Conservation (phyloP, 805 yeast species). For the Sungouiella blattae region DNA sequence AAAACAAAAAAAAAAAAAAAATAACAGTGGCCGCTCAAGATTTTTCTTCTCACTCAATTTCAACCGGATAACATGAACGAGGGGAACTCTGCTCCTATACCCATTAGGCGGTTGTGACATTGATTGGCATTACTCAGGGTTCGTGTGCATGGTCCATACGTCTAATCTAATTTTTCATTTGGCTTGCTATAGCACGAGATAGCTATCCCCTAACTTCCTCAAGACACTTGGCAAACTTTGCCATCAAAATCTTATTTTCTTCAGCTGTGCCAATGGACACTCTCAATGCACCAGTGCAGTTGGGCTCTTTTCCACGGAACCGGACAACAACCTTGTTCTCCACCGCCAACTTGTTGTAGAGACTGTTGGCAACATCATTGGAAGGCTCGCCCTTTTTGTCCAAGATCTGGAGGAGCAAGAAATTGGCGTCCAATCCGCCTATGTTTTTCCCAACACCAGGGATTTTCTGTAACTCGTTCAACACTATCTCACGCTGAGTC, state of each 20-base stretch:
- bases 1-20: too few species aligned
- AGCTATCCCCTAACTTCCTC: conserved; percentile 13
- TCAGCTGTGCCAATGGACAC: conserved; percentile 80
- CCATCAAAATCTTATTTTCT: conserved; percentile 62
- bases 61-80: too few species aligned
- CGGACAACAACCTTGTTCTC: conserved; percentile 79
- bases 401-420: conserved; percentile 69
- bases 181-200: not conserved
- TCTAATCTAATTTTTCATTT: not conserved
- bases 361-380: conserved; percentile 58
- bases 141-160: too few species aligned
- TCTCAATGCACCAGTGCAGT: conserved; percentile 85
- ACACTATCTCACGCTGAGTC: conserved; percentile 52
- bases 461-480: conserved; percentile 51
- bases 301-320: conserved; percentile 85
- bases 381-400: conserved; percentile 61
- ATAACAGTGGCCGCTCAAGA: too few species aligned
- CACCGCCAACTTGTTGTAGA: conserved; percentile 70
- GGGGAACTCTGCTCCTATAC: too few species aligned
- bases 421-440: conserved; percentile 87
- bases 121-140: too few species aligned
- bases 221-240: conserved; percentile 38
- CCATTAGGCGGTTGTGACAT: too few species aligned
- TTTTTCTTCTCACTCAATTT: too few species aligned
- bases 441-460: conserved; percentile 67